Percentiles rank a stretch among this genome's conserved stretches.
phyloP scores from a whole-genome alignment of 139 green algal genomes.

The Chlorella sp. region DNA sequence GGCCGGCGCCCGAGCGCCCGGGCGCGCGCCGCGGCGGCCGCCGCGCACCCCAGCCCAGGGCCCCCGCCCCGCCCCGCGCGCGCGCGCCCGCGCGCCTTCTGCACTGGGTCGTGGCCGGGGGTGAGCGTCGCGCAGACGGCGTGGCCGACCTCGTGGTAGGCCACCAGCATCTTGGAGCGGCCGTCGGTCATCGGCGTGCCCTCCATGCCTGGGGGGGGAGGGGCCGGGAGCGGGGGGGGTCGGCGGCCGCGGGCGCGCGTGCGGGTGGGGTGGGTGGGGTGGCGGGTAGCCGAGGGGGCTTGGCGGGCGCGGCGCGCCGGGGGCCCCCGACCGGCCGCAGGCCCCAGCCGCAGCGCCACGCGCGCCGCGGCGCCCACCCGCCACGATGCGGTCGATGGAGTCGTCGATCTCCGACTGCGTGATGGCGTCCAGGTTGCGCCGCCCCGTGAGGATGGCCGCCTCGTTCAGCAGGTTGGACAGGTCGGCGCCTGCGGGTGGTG shows the following conservation, averaged over 20 bases:
- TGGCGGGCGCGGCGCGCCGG: no score
- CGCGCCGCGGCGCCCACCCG: no score
- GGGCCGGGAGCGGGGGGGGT: not conserved
- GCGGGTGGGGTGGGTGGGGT: no score
- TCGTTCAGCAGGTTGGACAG: slow-evolving; percentile 99
- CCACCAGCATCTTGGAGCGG: slow-evolving; percentile 96
- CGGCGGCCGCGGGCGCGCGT: not conserved
- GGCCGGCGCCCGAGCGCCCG: no score
- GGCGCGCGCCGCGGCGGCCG: no score
- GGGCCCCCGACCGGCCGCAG: no score
- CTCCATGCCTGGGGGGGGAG: slow-evolving; percentile 86
- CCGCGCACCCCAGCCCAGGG: no score
- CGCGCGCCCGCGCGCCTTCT: slow-evolving; percentile 70
- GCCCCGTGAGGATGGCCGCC: slow-evolving; percentile 96
- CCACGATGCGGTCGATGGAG: slow-evolving; percentile 95
- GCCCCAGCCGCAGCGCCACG: slow-evolving; percentile 26
- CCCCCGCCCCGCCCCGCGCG: not conserved
- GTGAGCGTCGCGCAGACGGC: slow-evolving; percentile 96
- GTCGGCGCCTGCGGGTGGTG: slow-evolving; percentile 79
- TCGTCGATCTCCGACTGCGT: slow-evolving; percentile 93
- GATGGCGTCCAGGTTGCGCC: slow-evolving; percentile 80
- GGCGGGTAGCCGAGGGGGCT: no score
- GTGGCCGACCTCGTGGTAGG: slow-evolving; percentile 98
- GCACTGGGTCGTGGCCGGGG: slow-evolving; percentile 95
- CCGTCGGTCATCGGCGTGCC: slow-evolving; percentile 97